A percentile compares a stretch with the other conserved stretches of the same genome.
Conservation (phyloP, 2,329 filamentous ascomycete genomes). For the Microdochium nivale region DNA sequence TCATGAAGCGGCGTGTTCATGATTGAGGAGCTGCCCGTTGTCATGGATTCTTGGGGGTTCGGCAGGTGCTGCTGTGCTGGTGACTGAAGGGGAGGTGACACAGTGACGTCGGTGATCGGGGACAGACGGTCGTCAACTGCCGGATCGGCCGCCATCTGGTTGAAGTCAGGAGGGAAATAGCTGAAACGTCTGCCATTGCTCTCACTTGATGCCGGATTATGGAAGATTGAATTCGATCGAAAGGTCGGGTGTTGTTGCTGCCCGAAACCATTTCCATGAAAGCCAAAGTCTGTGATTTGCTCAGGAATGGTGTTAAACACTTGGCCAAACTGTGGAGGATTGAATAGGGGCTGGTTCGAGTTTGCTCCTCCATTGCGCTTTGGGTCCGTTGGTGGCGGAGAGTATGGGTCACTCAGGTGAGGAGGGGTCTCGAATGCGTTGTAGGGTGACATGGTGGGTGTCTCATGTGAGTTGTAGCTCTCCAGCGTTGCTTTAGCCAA, state of each 20-base stretch:
- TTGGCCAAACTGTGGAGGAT: slow-evolving; percentile 48
- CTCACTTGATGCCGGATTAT: slow-evolving; percentile 46
- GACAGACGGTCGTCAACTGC: slow-evolving; percentile 17
- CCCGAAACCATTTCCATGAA: slow-evolving; percentile 31
- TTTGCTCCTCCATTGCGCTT: slow-evolving; percentile 26
- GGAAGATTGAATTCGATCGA: slow-evolving; percentile 59
- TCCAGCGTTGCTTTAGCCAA: slow-evolving; percentile 80
- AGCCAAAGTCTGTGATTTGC: slow-evolving; percentile 36
- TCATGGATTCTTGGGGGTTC: slow-evolving; percentile 17
- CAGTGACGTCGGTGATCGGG: slow-evolving; percentile 16
- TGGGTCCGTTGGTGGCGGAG: slow-evolving; percentile 31
- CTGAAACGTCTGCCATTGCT: slow-evolving; percentile 49
- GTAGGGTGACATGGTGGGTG: slow-evolving; percentile 20
- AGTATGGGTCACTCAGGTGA: slow-evolving; percentile 38
- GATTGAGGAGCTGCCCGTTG: slow-evolving; percentile 7
- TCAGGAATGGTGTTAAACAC: slow-evolving; percentile 50
- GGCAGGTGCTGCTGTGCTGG: slow-evolving; percentile 15
- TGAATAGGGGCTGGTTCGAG: slow-evolving; percentile 27
- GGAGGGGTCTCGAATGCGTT: slow-evolving; percentile 34
- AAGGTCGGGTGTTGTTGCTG: slow-evolving; percentile 34
- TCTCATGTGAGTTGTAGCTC: slow-evolving; percentile 63
- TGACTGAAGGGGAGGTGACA: slow-evolving; percentile 19
- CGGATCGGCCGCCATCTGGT: slow-evolving; percentile 23
- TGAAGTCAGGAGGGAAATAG: slow-evolving; percentile 53
- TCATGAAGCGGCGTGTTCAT: slow-evolving; percentile 16